phyloP scores from a whole-genome alignment of 2,329 filamentous ascomycete genomes.

The Pyricularia sp. region DNA sequence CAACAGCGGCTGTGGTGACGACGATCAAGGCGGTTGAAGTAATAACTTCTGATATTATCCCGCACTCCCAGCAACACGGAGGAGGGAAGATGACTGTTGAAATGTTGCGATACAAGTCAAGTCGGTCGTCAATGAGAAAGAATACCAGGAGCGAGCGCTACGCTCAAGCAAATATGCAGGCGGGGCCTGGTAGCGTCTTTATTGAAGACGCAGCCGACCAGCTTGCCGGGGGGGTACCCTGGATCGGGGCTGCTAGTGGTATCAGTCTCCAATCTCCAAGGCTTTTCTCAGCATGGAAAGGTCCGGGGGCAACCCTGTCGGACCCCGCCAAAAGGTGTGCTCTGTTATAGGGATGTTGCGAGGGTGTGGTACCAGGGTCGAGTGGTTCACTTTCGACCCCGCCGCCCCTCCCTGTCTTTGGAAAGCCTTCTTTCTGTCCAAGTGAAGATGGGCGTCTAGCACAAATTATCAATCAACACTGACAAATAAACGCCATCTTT shows the following conservation, averaged over 20 bases:
- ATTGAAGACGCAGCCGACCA: not conserved
- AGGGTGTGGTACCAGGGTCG: not conserved
- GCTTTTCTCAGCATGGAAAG: not conserved
- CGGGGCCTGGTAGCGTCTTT: constrained; percentile 1
- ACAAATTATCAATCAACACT: not conserved
- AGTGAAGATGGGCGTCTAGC: not conserved
- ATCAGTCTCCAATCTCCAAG: constrained; percentile 1
- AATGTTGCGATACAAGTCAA: not conserved
- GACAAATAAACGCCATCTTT: not conserved
- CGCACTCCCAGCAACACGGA: not conserved
- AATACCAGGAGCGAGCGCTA: not conserved
- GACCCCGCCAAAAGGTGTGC: not conserved
- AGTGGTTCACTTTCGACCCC: not conserved
- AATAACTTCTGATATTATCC: not conserved
- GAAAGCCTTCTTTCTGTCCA: not conserved
- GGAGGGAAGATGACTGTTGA: not conserved
- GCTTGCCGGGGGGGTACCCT: not conserved
- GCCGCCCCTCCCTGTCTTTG: not conserved
- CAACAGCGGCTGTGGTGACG: not conserved
- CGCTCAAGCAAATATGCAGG: constrained; percentile 1
- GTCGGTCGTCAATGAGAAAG: not conserved
- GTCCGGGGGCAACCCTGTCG: not conserved
- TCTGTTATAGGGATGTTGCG: not conserved
- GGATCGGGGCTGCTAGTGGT: not conserved
- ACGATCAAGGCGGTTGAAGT: not conserved